Conservation (phyloP, 768 basidiomycete species). For the Flagelloscypha sp. region DNA sequence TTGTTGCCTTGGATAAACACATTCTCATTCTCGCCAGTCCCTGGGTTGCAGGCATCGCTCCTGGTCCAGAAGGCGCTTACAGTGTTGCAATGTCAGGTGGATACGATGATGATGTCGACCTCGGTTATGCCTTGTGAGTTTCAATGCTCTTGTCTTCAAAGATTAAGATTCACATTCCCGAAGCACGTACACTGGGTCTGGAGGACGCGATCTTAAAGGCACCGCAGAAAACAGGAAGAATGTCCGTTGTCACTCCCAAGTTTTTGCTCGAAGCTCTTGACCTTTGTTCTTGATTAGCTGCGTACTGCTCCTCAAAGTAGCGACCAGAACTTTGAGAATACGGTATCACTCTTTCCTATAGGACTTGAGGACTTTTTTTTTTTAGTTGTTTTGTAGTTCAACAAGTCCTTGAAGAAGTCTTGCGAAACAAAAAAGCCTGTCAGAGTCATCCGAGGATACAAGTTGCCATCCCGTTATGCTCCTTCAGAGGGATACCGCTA, state of each 20-base stretch:
- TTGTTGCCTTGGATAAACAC: slow-evolving; percentile 4
- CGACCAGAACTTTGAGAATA: slow-evolving; percentile 74
- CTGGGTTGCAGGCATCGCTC: slow-evolving; percentile 74
- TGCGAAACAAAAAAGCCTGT: slow-evolving; percentile 77
- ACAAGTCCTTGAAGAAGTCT: slow-evolving; percentile 53
- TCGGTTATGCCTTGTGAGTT: slow-evolving; percentile 76
- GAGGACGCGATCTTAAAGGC: slow-evolving; percentile 82
- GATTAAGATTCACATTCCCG: neutral
- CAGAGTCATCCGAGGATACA: slow-evolving; percentile 82
- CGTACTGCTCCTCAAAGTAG: slow-evolving; percentile 83
- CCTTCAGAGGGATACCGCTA: slow-evolving; percentile 86
- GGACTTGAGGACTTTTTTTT: slow-evolving; percentile 1
- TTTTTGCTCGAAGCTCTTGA: slow-evolving; percentile 1
- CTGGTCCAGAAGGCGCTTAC: slow-evolving; percentile 60
- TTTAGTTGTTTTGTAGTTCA: slow-evolving; percentile 32
- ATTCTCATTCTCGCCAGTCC: slow-evolving; percentile 38
- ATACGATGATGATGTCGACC: slow-evolving; percentile 79
- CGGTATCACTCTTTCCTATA: slow-evolving; percentile 16
- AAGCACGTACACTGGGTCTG: slow-evolving; percentile 78
- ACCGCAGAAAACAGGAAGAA: slow-evolving; percentile 80
- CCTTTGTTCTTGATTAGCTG: slow-evolving; percentile 36
- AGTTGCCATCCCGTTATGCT: slow-evolving; percentile 62
- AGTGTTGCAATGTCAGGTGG: slow-evolving; percentile 86
- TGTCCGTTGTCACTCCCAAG: slow-evolving; percentile 30
- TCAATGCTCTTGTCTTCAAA: neutral